Evolutionary conservation across 768 basidiomycete species (phyloP).

Genomic region (Boletus pseudopeckii): DNA sequence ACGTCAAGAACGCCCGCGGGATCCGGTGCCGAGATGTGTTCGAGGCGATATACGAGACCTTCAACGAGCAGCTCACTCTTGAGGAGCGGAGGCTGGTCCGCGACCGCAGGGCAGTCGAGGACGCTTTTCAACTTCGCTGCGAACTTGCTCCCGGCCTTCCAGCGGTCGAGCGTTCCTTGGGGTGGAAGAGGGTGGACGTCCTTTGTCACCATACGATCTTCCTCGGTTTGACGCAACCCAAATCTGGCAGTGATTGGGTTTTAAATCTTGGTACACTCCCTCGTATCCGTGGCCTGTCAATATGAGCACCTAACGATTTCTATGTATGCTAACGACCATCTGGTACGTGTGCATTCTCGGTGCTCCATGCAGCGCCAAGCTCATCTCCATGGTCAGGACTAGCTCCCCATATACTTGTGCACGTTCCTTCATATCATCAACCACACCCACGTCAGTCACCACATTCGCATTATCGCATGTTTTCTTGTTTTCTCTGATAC

Average conservation of each 20-base stretch:
- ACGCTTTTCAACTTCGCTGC: conserved; percentile 47
- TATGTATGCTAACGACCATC: conserved; percentile 11
- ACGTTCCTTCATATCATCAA: conserved; percentile 19
- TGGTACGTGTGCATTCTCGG: conserved; percentile 13
- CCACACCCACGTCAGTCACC: conserved; percentile 11
- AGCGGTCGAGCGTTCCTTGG: conserved; percentile 41
- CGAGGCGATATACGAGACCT: conserved; percentile 50
- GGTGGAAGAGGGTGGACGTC: conserved; percentile 56
- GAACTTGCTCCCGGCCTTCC: conserved; percentile 38
- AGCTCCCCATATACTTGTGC: conserved; percentile 14
- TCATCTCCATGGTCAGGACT: conserved; percentile 20
- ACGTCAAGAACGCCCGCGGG: conserved; percentile 41
- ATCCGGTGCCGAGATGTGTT: conserved; percentile 59
- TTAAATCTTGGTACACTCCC: conserved; percentile 28
- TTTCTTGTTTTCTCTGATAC: conserved; percentile 7
- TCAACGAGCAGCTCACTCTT: conserved; percentile 41
- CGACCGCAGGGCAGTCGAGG: conserved; percentile 33
- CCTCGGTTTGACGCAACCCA: conserved; percentile 44
- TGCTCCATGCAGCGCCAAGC: background rate
- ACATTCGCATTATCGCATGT: conserved; percentile 16
- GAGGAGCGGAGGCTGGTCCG: conserved; percentile 40
- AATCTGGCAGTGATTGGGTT: conserved; percentile 35
- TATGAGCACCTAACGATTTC: conserved; percentile 3
- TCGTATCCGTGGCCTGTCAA: conserved; percentile 5
- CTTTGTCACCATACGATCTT: conserved; percentile 52